These are phyloP conservation scores for Solanum hybrid DNA, from an alignment of 305 asterid species.

Conservation along the genomic window DNA sequence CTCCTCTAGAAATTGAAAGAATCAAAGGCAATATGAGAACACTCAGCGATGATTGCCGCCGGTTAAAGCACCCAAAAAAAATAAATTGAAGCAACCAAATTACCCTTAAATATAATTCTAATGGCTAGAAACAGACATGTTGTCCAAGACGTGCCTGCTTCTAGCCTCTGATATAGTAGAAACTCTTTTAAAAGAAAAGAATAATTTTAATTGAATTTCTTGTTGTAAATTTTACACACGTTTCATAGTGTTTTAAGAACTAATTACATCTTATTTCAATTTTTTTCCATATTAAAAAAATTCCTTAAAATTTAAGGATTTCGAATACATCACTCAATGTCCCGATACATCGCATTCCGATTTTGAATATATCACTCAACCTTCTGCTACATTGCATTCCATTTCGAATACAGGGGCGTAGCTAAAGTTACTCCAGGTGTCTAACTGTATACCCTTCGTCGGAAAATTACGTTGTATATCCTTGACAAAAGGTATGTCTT, in stretches of 20 bases:
- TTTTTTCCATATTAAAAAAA: too few species aligned
- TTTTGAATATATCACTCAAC: too few species aligned
- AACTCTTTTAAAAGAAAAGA: background rate
- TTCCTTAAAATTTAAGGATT: background rate
- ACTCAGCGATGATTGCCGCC: slow-evolving; percentile 67
- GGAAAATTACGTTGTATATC: background rate
- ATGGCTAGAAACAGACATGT: background rate
- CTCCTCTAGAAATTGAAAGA: slow-evolving; percentile 16
- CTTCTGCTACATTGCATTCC: too few species aligned
- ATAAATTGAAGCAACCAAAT: background rate
- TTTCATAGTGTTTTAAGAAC: background rate
- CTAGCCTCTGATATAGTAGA: background rate
- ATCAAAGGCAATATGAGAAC: slow-evolving; percentile 11
- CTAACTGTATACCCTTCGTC: too few species aligned
- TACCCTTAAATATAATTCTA: background rate
- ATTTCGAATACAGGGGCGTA: too few species aligned
- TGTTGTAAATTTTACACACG: background rate
- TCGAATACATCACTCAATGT: too few species aligned
- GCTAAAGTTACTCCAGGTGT: background rate
- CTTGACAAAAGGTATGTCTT: too few species aligned
- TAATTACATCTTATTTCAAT: too few species aligned
- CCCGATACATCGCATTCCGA: too few species aligned
- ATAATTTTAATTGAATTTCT: too few species aligned
- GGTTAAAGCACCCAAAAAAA: background rate
- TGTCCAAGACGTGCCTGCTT: background rate